Percentiles rank a stretch among this genome's conserved stretches.
Conservation (phyloP, 2,329 filamentous ascomycete genomes). For the Colletotrichum shisoi region DNA sequence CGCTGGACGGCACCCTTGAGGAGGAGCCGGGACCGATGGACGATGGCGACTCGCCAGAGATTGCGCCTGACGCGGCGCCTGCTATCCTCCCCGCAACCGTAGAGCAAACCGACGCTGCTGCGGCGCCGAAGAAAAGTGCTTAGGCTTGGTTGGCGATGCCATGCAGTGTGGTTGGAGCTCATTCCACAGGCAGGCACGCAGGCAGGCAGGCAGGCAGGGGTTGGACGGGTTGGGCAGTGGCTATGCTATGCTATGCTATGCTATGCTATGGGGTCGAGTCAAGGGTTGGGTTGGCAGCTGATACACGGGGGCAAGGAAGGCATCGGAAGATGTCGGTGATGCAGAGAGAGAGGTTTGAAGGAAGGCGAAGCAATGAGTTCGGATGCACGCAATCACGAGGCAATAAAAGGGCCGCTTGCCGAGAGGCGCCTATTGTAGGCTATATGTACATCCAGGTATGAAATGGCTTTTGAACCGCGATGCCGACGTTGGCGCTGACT, state of each 20-base stretch:
- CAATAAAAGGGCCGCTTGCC: slow-evolving; percentile 16
- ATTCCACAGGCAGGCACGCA: not conserved
- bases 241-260: too few relatives aligned
- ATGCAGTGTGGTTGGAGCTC: not conserved
- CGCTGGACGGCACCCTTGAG: slow-evolving; percentile 60
- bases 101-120: slow-evolving; percentile 29
- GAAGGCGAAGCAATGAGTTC: not conserved
- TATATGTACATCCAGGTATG: slow-evolving; percentile 38
- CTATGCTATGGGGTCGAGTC: not conserved
- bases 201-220: not conserved
- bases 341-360: not conserved
- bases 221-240: not conserved
- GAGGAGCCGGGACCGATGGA: slow-evolving; percentile 57
- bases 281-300: not conserved
- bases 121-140: slow-evolving; percentile 22
- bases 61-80: slow-evolving; percentile 24
- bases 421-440: slow-evolving; percentile 25
- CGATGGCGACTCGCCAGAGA: slow-evolving; percentile 46
- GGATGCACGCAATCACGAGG: slow-evolving; percentile 15
- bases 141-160: slow-evolving; percentile 8
- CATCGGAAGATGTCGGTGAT: slow-evolving; percentile 23
- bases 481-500: not conserved
- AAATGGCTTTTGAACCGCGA: slow-evolving; percentile 28
- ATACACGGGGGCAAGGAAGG: slow-evolving; percentile 8
- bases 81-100: slow-evolving; percentile 31